Base-by-base conservation (phyloP, 768 basidiomycete species). In the Antrodiella citrinella region DNA sequence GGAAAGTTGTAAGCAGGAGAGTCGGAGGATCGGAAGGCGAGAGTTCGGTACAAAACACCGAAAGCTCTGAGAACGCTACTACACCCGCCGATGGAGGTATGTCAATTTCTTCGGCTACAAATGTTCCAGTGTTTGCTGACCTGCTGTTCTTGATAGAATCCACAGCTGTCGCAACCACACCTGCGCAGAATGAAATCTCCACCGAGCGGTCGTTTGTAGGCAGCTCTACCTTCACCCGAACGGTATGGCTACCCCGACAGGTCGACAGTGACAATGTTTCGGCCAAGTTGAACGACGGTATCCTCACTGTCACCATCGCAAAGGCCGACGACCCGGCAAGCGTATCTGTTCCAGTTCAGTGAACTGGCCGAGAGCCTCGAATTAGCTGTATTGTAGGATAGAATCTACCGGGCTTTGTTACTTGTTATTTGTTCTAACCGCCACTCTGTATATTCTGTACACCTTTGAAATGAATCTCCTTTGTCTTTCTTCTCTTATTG, bases 251-350 rank as follows among this genome's bases (percentile, higher is more conserved):
- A 21, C 84, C 86, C 26, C 75, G 72, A 10, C 72, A 80, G 4
- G 72, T 86, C 1, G 81, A 88, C 57, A 65, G 69, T 26, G 69
- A 68, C 24, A 74, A 72, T 49, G 78, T 88, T 21, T 65, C 70
- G 1, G 87, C 86, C 13, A 84, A 78, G 57, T 66, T 91, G 55
- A 66, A 72, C 22, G 79, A 89, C 51, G 88, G 87, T 4, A 73
- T 91, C 21, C 74, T 90, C 45, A 83, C 75, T 3, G 57, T 90
- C 40, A 76, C 67, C 4, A 68, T 82, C 12, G 73, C 77, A 12
- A 86, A 82, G 62, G 71, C 73, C 15, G 75, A 80, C 54, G 83
- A 87, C 54, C 71, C 74, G 51, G 77, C 66, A 4, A 75, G 69
- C 52, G 72, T 80, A 2, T 69, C 73, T 30, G 70, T 88, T n/a